These are phyloP conservation scores for Aspergillus diversus DNA, from an alignment of 495 filamentous ascomycete species.

Conservation along the genomic window DNA sequence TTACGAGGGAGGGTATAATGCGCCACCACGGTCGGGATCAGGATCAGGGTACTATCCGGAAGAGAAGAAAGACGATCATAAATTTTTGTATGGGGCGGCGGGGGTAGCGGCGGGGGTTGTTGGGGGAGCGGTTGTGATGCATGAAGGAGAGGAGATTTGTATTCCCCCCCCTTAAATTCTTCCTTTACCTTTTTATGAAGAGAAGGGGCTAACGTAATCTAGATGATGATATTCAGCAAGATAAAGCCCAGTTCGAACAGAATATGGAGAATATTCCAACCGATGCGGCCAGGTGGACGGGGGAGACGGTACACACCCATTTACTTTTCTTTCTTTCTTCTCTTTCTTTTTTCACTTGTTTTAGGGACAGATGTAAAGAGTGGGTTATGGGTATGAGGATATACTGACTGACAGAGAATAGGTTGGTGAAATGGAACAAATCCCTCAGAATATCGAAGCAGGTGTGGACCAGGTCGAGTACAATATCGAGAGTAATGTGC, in stretches of 20 bases:
- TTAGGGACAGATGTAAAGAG: neutral
- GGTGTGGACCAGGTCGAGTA: slow-evolving; percentile 34
- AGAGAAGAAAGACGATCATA: slow-evolving; percentile 39
- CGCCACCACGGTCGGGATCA: slow-evolving; percentile 25
- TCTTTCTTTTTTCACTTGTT: neutral
- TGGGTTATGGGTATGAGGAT: neutral
- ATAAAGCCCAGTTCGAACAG: slow-evolving; percentile 37
- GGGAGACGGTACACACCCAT: slow-evolving; percentile 32
- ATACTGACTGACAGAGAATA: slow-evolving; percentile 10
- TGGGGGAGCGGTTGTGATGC: slow-evolving; percentile 55
- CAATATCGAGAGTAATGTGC: slow-evolving; percentile 39
- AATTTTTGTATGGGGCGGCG: slow-evolving; percentile 48
- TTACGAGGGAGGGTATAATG: too few species aligned
- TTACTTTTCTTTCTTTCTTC: slow-evolving; percentile 4
- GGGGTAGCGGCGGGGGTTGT: slow-evolving; percentile 54
- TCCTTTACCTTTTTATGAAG: slow-evolving; percentile 17
- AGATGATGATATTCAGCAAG: slow-evolving; percentile 34
- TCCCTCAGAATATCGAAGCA: slow-evolving; percentile 37
- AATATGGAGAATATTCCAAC: slow-evolving; percentile 42
- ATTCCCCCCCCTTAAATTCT: slow-evolving; percentile 25
- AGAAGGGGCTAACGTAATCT: slow-evolving; percentile 31
- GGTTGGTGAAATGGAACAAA: slow-evolving; percentile 41
- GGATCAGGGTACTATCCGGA: slow-evolving; percentile 30
- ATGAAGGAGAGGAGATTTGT: slow-evolving; percentile 49
- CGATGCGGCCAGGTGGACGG: slow-evolving; percentile 44